phyloP scores from a whole-genome alignment of 2,329 filamentous ascomycete species.

The Diplodia mutila region DNA sequence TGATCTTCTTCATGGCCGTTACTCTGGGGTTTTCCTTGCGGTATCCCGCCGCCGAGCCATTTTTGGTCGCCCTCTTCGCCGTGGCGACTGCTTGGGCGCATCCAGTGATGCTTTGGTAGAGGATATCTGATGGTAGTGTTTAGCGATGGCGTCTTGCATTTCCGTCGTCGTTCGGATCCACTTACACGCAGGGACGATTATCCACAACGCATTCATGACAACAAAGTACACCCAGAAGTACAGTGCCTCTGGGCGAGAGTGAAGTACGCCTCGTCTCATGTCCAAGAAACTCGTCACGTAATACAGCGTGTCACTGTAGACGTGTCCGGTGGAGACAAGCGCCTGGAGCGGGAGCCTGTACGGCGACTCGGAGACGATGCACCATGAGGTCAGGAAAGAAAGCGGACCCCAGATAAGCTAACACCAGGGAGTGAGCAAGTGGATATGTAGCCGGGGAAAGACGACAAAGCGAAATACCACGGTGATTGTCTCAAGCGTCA shows the following conservation, averaged over 20 bases:
- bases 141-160: neutral
- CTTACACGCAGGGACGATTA: conserved; percentile 52
- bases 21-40: neutral
- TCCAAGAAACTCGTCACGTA: conserved; percentile 61
- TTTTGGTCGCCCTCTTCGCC: neutral
- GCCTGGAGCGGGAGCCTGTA: conserved; percentile 57
- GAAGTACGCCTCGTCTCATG: conserved; percentile 50
- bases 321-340: conserved; percentile 41
- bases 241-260: conserved; percentile 62
- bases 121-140: neutral
- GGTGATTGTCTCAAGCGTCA: conserved; percentile 61
- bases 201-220: conserved; percentile 65
- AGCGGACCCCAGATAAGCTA: conserved; percentile 64
- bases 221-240: conserved; percentile 69
- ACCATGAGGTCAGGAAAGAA: conserved; percentile 54
- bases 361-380: conserved; percentile 51
- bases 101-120: neutral
- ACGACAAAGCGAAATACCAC: conserved; percentile 38
- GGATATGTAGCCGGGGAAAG: neutral
- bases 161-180: neutral
- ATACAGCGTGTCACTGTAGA: conserved; percentile 64
- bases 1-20: neutral
- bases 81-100: neutral
- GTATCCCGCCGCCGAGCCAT: neutral
- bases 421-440: neutral